Base-by-base conservation (phyloP, 768 basidiomycete species). In the Mycena epipterygia region DNA sequence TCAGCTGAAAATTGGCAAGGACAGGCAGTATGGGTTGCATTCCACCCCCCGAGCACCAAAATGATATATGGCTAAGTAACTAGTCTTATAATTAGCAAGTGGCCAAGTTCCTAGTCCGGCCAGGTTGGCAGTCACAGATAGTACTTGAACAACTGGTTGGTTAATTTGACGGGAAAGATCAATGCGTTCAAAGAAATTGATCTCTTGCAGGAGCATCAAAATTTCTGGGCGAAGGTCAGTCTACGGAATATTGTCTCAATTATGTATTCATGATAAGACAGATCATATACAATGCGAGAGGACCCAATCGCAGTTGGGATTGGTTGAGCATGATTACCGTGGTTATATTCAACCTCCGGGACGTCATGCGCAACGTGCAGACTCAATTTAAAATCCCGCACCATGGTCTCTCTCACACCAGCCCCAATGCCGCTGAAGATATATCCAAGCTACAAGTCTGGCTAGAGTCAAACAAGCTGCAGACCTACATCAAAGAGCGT, bases 191-290 rank as follows among this genome's bases (percentile, higher is more conserved):
- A 53, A 21, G 52, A 53, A n/a, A 21, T 53, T 13, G 32, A 53
- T 14, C 32, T 53, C 16, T 25, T 53, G 30, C 52, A 53, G 23
- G 52, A 53, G 17, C 52, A 53, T 27, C 52, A 68, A 37, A 81
- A 79, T 61, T 78, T 79, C 56, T 79, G 77, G 76, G 64, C 77
- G 71, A 77, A 68, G 75, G 77, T 52, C 63, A 71, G 27, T 42
- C 37, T 39, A 65, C 37, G 37, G 37, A 39, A 14, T 39, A 14
- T 19, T 16, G n/a, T 51, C 14, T n/a, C 11, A 27, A 27, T 27
- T 37, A 23, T 13, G 13, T 23, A 51, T 29, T 27, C 5, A n/a
- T 16, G 13, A 19, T 5, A n/a, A n/a, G 5, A 23, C 29, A 73
- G 71, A 25, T 73, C 17, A 65, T 73, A 8, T 73, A 73, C 33